phyloP scores from a whole-genome alignment of 176 grass and related monocot genomes.

The Tuctoria greenei region DNA sequence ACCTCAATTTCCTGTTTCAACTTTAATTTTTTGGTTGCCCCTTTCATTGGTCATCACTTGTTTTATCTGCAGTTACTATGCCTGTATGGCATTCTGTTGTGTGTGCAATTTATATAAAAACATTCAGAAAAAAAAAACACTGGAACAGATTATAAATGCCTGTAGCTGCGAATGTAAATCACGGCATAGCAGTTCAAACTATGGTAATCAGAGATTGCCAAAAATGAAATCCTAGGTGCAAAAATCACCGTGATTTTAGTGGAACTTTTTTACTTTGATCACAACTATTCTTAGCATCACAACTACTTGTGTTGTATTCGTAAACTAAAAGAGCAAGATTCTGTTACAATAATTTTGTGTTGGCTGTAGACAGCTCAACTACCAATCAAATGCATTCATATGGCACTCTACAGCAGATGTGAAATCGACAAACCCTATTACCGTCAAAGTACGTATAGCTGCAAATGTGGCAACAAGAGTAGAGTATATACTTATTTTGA shows the following conservation, averaged over 20 bases:
- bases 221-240: constrained; percentile 3
- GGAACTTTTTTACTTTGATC: not conserved
- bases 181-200: not conserved
- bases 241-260: not conserved
- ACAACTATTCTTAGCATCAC: not conserved
- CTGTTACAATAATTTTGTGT: not conserved
- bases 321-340: not conserved
- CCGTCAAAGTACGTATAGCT: constrained; percentile 6
- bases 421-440: not conserved
- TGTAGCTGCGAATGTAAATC: not conserved
- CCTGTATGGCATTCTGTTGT: not conserved
- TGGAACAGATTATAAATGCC: not conserved
- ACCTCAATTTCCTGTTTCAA: not conserved
- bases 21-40: not conserved
- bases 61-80: constrained; percentile 14
- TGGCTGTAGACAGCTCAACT: not conserved
- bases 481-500: not conserved
- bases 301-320: not conserved
- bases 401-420: not conserved
- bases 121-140: constrained; percentile 5
- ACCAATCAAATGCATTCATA: constrained; percentile 13
- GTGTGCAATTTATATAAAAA: not conserved
- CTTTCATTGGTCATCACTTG: not conserved
- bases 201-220: constrained; percentile 5
- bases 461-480: constrained; percentile 5